Percentiles rank a stretch among this genome's conserved stretches.
These are phyloP conservation scores for Fusarium decemcellulare DNA, from an alignment of 2,329 filamentous ascomycete species.

Conservation along the genomic window DNA sequence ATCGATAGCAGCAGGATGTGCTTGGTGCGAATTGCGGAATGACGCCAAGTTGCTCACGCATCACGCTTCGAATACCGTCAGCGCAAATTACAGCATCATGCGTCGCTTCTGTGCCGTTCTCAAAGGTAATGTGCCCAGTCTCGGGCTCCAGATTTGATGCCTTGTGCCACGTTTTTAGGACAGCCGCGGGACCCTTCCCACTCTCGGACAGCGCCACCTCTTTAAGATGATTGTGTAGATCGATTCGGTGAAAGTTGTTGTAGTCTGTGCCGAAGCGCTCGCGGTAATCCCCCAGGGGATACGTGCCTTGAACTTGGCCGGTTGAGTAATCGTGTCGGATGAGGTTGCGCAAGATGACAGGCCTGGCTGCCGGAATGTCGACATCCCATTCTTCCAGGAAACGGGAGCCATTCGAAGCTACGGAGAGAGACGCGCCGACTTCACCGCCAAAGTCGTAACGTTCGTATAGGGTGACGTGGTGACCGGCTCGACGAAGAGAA, in stretches of 20 bases:
- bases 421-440: conserved; percentile 73
- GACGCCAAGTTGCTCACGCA: conserved; percentile 69
- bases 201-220: conserved; percentile 64
- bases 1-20: conserved; percentile 70
- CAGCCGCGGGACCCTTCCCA: conserved; percentile 66
- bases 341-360: conserved; percentile 71
- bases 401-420: conserved; percentile 74
- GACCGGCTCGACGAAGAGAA: conserved; percentile 57
- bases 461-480: conserved; percentile 71
- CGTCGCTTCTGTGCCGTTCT: conserved; percentile 60
- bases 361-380: conserved; percentile 70
- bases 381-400: conserved; percentile 76
- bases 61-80: conserved; percentile 73
- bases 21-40: conserved; percentile 66
- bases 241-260: conserved; percentile 75
- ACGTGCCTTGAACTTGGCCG: conserved; percentile 70
- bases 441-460: conserved; percentile 74
- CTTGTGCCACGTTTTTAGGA: conserved; percentile 67
- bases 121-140: conserved; percentile 53
- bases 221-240: conserved; percentile 74
- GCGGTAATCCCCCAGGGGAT: conserved; percentile 72
- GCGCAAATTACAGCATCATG: conserved; percentile 73
- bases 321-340: conserved; percentile 76
- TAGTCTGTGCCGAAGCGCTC: conserved; percentile 72
- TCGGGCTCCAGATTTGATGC: conserved; percentile 62